phyloP scores from a whole-genome alignment of 768 basidiomycete species.

The Phaeotremella fagi region DNA sequence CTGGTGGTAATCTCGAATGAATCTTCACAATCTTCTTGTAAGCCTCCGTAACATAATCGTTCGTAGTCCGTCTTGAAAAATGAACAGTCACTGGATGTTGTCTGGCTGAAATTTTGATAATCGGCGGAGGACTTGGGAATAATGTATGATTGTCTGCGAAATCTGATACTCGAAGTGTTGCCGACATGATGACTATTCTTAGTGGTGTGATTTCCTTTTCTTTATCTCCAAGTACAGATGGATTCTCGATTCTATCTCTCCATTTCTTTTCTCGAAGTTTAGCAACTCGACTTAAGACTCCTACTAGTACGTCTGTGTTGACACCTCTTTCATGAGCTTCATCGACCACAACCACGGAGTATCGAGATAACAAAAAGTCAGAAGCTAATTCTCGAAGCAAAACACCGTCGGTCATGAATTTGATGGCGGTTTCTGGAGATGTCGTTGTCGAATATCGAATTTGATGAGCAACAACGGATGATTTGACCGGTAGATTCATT shows the following conservation, averaged over 20 bases:
- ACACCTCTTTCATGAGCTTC: constrained; percentile 98
- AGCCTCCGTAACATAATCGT: constrained; percentile 86
- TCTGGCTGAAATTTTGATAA: constrained; percentile 80
- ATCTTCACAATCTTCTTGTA: constrained; percentile 87
- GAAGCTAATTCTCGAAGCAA: constrained; percentile 83
- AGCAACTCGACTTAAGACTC: constrained; percentile 88
- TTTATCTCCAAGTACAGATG: constrained; percentile 2
- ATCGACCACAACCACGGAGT: constrained; percentile 92
- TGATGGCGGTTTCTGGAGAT: constrained; percentile 82
- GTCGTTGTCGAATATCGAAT: constrained; percentile 96
- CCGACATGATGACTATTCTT: constrained; percentile 96
- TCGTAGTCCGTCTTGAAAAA: constrained; percentile 76
- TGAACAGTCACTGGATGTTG: constrained; percentile 94
- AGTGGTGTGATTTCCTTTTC: constrained; percentile 58
- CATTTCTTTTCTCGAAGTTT: constrained; percentile 85
- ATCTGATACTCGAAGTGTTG: constrained; percentile 87
- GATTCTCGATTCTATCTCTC: constrained; percentile 53
- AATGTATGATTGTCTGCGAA: constrained; percentile 80
- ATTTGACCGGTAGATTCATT: constrained; percentile 65
- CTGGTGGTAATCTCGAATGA: constrained; percentile 82
- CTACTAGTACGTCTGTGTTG: constrained; percentile 96
- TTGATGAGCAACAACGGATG: constrained; percentile 82
- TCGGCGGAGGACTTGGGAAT: constrained; percentile 79
- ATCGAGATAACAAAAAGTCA: constrained; percentile 89
- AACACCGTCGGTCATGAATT: constrained; percentile 99